Evolutionary conservation across 257 asterid species (phyloP), one percentile per base, ranked within the genome.

Genomic region (Solanum sparsipilum): DNA sequence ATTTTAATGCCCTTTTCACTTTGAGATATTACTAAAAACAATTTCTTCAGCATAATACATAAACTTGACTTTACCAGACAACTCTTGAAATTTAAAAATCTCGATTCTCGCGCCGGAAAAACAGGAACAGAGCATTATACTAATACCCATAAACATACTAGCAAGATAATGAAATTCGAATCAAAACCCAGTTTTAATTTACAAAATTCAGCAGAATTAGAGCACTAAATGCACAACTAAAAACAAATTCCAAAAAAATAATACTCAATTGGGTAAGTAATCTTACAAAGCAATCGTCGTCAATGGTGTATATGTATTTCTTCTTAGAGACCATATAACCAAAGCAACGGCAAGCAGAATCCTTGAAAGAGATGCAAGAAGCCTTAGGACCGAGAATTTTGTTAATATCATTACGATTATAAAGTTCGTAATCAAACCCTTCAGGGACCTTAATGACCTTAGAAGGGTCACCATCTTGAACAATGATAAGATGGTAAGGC

Each of bases 271-370:
- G 60, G 23, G 8, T 18, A 18, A 56, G n/a, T 1, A n/a, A 71
- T n/a, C 96, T 94, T 92, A 95, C 96, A 89, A 95, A 95, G 94
- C 98, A 95, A 85, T 95, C 98, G 83, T 95, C 98, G 84, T 95
- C 96, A 84, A 94, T 94, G 72, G 98, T 95, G 93, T 85, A 94
- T 90, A 94, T 89, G 48, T 94, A 94, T 92, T 94, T 94, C 94
- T 94, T 93, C 93, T 93, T 94, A 76, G 96, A 94, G 38, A 94
- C 88, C 98, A 94, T 92, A 25, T 91, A 95, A 0, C 98, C 98
- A 82, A 95, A 95, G 94, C 98, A 95, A 11, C 98, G 92, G 84
- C 98, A 94, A 86, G 98, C 98, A 7, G 96, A 94, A 63, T 95
- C 98, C 91, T 95, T 95, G 91, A 95, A 95, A 2, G 96, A 95